Percentiles rank a stretch among this genome's conserved stretches.
These are phyloP conservation scores for Cystofilobasidium macerans DNA, from an alignment of 768 basidiomycete genomes.

Conservation along the genomic window DNA sequence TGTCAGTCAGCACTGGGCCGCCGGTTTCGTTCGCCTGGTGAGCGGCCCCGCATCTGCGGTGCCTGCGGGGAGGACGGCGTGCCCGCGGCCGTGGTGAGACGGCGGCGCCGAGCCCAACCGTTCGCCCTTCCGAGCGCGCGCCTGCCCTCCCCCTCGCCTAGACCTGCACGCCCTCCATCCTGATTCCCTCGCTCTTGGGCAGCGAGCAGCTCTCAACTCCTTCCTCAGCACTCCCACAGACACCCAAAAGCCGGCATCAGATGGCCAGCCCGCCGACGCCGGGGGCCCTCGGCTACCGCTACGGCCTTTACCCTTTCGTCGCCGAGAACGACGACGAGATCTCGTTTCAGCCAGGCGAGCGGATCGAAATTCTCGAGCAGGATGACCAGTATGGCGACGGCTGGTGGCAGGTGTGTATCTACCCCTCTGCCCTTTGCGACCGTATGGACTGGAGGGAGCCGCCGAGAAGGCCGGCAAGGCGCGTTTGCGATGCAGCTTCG, in stretches of 20 bases:
- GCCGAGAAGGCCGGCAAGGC: neutral
- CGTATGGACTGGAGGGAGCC: neutral
- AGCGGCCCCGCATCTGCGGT: too few species aligned
- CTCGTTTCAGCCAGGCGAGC: conserved; percentile 68
- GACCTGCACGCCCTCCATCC: too few species aligned
- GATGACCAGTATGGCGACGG: conserved; percentile 90
- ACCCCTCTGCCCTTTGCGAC: neutral
- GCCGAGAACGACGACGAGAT: conserved; percentile 96
- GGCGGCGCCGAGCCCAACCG: too few species aligned
- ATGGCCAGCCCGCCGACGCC: neutral
- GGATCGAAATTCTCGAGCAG: conserved; percentile 79
- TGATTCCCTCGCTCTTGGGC: neutral
- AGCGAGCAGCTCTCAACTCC: neutral
- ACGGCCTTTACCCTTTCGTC: conserved; percentile 71
- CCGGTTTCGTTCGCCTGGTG: too few species aligned
- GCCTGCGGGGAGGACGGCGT: too few species aligned
- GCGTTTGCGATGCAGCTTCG: too few species aligned
- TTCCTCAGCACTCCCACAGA: neutral
- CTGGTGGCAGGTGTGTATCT: conserved; percentile 70
- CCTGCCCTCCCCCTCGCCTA: too few species aligned
- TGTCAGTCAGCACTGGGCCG: too few species aligned
- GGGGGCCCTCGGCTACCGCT: conserved; percentile 46
- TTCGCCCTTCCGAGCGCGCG: too few species aligned
- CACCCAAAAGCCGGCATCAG: neutral
- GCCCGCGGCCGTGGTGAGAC: too few species aligned